These are phyloP conservation scores for Zasmidium citrigriseum DNA, from an alignment of 2,329 filamentous ascomycete genomes.

Conservation along the genomic window DNA sequence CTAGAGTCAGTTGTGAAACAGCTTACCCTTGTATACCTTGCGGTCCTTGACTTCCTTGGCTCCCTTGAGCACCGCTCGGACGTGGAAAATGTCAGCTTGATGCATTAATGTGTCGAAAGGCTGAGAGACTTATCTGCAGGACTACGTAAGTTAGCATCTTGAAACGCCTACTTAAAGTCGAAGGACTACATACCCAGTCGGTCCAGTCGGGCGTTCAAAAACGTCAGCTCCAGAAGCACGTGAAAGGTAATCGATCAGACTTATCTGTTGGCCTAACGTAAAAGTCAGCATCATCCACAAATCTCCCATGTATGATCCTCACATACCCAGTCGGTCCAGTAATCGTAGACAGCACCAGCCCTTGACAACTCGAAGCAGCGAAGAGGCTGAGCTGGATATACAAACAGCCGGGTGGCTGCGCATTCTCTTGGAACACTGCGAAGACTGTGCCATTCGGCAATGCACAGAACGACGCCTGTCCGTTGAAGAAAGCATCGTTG, in stretches of 20 bases:
- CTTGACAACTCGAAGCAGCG: conserved; percentile 27
- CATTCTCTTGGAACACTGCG: conserved; percentile 28
- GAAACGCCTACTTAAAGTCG: not conserved
- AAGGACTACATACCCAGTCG: not conserved
- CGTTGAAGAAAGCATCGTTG: conserved; percentile 29
- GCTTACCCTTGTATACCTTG: too few relatives aligned
- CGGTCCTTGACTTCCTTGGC: too few relatives aligned
- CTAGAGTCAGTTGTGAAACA: too few relatives aligned
- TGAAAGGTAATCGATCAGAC: not conserved
- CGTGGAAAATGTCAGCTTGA: not conserved
- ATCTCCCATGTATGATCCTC: too few relatives aligned
- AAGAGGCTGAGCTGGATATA: conserved; percentile 30
- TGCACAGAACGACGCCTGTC: conserved; percentile 32
- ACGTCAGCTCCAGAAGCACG: too few relatives aligned
- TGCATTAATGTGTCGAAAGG: too few relatives aligned
- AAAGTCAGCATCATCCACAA: too few relatives aligned
- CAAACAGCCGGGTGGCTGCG: conserved; percentile 26
- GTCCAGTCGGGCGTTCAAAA: not conserved
- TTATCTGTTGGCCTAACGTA: not conserved
- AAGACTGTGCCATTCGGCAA: conserved; percentile 33
- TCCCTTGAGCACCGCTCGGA: too few relatives aligned
- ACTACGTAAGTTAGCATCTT: too few relatives aligned
- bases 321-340: conserved; percentile 1
- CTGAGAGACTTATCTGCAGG: not conserved
- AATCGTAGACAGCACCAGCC: conserved; percentile 20